Percentiles rank a stretch among this genome's conserved stretches.
Evolutionary conservation across 108 stramenopile species (phyloP).

Genomic region (Stephanodiscus minutulus): DNA sequence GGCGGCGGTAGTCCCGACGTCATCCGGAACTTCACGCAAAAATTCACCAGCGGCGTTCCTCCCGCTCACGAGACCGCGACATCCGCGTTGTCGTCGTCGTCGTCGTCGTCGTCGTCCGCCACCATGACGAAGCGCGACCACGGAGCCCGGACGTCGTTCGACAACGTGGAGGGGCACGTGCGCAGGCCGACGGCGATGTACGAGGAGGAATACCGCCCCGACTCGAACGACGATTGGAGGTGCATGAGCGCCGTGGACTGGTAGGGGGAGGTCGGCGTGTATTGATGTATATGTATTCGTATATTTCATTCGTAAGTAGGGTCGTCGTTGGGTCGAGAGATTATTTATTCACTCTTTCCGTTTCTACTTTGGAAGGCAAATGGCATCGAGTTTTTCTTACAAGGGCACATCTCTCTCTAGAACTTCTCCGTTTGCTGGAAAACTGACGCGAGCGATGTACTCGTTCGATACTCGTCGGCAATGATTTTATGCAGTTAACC

Average conservation of each 20-base stretch:
- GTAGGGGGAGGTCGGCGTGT: background rate
- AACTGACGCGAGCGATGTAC: background rate
- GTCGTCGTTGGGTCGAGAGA: background rate
- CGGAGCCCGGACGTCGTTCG: no score
- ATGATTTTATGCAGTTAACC: no score
- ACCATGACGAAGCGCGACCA: constrained; percentile 3
- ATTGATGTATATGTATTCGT: background rate
- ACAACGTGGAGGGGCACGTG: constrained; percentile 8
- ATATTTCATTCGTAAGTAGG: background rate
- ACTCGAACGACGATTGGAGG: constrained; percentile 19
- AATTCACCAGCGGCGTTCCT: background rate
- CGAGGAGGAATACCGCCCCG: constrained; percentile 13
- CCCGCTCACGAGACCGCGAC: background rate
- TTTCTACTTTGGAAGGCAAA: background rate
- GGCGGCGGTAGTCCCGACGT: background rate
- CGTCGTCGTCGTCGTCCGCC: background rate
- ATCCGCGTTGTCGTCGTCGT: no score
- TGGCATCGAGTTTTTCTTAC: background rate
- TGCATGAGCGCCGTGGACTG: constrained; percentile 9
- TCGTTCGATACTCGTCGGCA: no score
- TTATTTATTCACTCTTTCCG: background rate
- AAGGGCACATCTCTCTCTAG: background rate
- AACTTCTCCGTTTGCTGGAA: no score
- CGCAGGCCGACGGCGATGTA: constrained; percentile 1
- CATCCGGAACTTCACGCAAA: constrained; percentile 7